Conservation (phyloP, 129 eudicot species). For the Ambrosia artemisiifolia region DNA sequence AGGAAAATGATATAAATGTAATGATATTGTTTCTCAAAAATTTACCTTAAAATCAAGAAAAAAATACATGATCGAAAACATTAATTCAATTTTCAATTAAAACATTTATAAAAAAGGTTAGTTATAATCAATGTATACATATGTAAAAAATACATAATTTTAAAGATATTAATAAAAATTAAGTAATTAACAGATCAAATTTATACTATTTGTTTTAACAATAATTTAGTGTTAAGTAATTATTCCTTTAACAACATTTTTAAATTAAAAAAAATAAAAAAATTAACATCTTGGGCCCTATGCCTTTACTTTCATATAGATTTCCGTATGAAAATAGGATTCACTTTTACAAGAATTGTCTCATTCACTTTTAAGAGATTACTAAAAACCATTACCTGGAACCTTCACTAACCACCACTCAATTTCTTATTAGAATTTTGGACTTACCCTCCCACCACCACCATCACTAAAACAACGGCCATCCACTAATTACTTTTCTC, state of each 20-base stretch:
- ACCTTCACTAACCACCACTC: conserved; percentile 6
- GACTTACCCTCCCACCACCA: not conserved
- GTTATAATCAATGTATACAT: no score
- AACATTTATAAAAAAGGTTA: no score
- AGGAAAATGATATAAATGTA: no score
- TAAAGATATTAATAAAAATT: no score
- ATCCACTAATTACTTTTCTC: conserved; percentile 11
- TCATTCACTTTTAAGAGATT: not conserved
- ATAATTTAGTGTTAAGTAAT: no score
- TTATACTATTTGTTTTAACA: no score
- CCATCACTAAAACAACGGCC: conserved; percentile 1
- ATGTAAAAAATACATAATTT: no score
- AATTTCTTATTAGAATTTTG: not conserved
- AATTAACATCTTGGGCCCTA: not conserved
- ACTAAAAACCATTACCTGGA: not conserved
- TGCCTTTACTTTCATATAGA: not conserved
- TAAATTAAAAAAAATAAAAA: not conserved
- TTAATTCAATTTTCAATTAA: no score
- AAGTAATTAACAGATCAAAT: no score
- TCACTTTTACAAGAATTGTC: conserved; percentile 6
- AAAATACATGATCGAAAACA: no score
- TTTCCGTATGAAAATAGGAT: not conserved
- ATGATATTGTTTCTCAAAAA: no score
- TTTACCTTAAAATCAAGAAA: no score
- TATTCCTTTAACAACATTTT: not conserved